Base-by-base conservation (phyloP, 768 basidiomycete species). In the Hydnum rufescens region DNA sequence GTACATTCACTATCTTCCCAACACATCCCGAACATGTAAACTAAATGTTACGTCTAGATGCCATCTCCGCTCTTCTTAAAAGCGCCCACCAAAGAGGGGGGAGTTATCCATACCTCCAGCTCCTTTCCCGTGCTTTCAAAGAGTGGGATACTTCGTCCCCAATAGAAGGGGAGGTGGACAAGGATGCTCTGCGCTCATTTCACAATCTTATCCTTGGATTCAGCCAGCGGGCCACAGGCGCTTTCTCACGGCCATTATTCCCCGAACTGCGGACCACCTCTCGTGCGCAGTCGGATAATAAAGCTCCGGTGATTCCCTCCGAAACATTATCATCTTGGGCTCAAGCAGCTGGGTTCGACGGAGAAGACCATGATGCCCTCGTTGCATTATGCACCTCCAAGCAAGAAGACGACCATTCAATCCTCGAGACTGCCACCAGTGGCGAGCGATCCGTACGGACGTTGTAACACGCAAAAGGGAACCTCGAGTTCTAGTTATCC, bases 31-130 rank as follows among this genome's bases (percentile, higher is more conserved):
- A n/a, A n/a, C n/a, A n/a, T n/a, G n/a, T n/a, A n/a, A n/a, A n/a
- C n/a, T n/a, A n/a, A 22, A 39, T 39, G 23, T 55, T 43, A 8
- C 5, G 4, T 3, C 34, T 25, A 57, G 56, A 54, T 31, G 56
- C 56, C 22, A 52, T 57, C 28, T 49, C 54, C 19, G 50, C 56
- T 1, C 22, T 51, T n/a, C 44, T 57, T 30, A 22, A 36, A 3
- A 29, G 43, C 3, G 31, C 49, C 49, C 4, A 25, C 26, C 23
- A 28, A 36, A 31, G 51, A 32, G 43, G 42, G 18, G 26, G 34
- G 6, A 13, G 46, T 4, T 42, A 54, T 32, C 54, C 50, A 5
- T 49, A 34, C 34, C 32, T 54, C 39, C 5, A 32, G 19, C 34
- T 30, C 5, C 36, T 57, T 18, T 32, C 26, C 25, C 48, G 50